These are phyloP conservation scores for Scleroderma bovista DNA, from an alignment of 768 basidiomycete species.

Conservation along the genomic window DNA sequence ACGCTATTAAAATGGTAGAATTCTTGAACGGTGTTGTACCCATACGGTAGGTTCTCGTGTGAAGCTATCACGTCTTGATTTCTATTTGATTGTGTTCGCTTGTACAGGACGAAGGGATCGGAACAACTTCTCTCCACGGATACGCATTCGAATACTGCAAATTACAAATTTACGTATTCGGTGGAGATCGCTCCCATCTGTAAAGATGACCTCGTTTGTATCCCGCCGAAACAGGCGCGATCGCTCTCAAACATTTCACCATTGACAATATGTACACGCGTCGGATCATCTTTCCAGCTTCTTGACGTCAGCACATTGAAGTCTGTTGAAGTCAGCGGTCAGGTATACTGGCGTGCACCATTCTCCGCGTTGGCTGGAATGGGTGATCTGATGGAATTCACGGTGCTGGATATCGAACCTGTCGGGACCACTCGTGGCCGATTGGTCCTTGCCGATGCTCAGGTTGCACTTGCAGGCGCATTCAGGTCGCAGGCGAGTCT, in stretches of 20 bases:
- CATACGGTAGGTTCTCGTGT: constrained; percentile 53
- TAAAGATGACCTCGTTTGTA: constrained; percentile 94
- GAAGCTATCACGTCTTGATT: not conserved
- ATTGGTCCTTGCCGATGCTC: constrained; percentile 80
- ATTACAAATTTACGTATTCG: constrained; percentile 96
- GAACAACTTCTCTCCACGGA: constrained; percentile 94
- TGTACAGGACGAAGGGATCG: constrained; percentile 75
- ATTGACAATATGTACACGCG: constrained; percentile 81
- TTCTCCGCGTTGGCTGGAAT: constrained; percentile 81
- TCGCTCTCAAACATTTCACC: constrained; percentile 84
- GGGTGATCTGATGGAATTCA: constrained; percentile 89
- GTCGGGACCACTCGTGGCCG: constrained; percentile 66
- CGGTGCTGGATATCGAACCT: constrained; percentile 90
- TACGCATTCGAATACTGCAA: constrained; percentile 87
- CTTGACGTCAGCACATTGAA: constrained; percentile 87
- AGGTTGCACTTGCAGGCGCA: constrained; percentile 81
- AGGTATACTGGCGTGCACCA: constrained; percentile 86
- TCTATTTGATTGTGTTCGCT: constrained; percentile 1
- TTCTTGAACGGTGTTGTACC: constrained; percentile 88
- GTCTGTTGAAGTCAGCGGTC: constrained; percentile 69
- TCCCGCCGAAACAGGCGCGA: constrained; percentile 79
- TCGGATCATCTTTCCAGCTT: constrained; percentile 88
- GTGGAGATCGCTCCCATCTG: constrained; percentile 96
- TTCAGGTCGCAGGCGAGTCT: constrained; percentile 51
- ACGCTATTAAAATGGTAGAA: constrained; percentile 95